A percentile compares a stretch with the other conserved stretches of the same genome.
Conservation (phyloP, 305 asterid genomes). For the Salvia sclarea region DNA sequence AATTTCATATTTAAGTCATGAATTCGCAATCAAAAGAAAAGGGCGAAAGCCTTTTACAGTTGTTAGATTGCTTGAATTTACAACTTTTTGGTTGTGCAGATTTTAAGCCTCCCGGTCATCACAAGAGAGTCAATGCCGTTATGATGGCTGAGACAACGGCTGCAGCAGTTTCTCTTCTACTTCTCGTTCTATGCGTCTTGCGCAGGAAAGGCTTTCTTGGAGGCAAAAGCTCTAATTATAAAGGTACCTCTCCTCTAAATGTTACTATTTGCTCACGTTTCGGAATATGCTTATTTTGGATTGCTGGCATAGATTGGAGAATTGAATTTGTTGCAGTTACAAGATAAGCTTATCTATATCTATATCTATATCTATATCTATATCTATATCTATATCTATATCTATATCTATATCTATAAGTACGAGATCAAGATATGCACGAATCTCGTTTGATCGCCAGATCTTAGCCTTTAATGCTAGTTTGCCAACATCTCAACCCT, state of each 20-base stretch:
- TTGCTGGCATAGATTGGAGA: neutral
- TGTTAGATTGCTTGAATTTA: neutral
- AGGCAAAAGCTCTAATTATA: conserved; percentile 52
- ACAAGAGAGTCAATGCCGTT: conserved; percentile 38
- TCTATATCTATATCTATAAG: neutral
- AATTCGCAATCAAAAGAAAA: no score
- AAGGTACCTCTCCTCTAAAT: conserved; percentile 43
- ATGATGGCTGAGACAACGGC: conserved; percentile 49
- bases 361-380: neutral
- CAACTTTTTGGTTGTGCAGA: conserved; percentile 43
- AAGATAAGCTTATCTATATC: no score
- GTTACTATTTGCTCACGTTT: conserved; percentile 6
- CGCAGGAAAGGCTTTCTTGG: conserved; percentile 48
- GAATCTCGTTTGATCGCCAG: no score
- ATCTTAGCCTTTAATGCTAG: no score
- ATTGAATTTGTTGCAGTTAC: neutral
- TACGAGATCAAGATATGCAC: neutral
- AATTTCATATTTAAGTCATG: neutral
- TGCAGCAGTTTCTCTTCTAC: conserved; percentile 51
- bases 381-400: neutral
- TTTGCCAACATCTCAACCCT: no score
- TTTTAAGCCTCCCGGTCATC: conserved; percentile 64
- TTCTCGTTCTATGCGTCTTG: conserved; percentile 54
- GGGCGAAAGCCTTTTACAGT: neutral
- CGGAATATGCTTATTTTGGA: neutral